Evolutionary conservation across 495 filamentous ascomycete species (phyloP).

Genomic region (Hypoxylon fragiforme): DNA sequence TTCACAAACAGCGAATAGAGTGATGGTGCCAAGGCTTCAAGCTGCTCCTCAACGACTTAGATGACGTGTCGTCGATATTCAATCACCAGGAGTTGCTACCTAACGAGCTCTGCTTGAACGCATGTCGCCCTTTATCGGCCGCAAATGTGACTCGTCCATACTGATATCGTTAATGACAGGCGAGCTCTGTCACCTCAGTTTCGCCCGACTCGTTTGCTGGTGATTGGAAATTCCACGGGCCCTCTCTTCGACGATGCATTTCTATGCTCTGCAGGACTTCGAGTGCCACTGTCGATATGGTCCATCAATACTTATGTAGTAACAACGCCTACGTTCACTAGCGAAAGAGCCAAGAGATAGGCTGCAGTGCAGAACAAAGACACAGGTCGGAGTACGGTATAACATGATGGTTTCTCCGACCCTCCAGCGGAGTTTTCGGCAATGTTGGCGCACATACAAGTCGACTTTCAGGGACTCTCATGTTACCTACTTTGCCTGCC

Average conservation of each 20-base stretch:
- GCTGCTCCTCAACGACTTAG: slow-evolving; percentile 4
- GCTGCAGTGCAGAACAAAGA: slow-evolving; percentile 18
- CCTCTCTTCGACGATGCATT: not conserved
- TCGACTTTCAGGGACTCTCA: too few species aligned
- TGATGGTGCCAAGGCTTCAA: slow-evolving; percentile 28
- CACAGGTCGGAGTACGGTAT: slow-evolving; percentile 18
- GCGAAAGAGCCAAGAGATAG: slow-evolving; percentile 16
- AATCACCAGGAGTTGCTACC: slow-evolving; percentile 11
- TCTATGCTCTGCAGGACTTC: not conserved
- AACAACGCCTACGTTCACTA: not conserved
- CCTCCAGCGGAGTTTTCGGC: slow-evolving; percentile 18
- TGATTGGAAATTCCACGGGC: not conserved
- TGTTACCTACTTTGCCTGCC: not conserved
- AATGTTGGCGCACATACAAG: not conserved
- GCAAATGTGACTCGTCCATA: slow-evolving; percentile 1
- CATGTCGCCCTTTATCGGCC: slow-evolving; percentile 7
- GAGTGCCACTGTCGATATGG: too few species aligned
- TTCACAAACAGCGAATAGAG: slow-evolving; percentile 10
- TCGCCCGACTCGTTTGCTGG: not conserved
- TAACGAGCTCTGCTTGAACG: not conserved
- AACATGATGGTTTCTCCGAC: slow-evolving; percentile 11
- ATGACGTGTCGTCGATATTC: slow-evolving; percentile 29
- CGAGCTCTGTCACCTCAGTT: not conserved
- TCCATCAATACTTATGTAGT: not conserved
- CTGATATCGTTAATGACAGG: not conserved